These are phyloP conservation scores for Tilletiaria anomala DNA, from an alignment of 1,284 basidiomycete genomes.

Conservation along the genomic window DNA sequence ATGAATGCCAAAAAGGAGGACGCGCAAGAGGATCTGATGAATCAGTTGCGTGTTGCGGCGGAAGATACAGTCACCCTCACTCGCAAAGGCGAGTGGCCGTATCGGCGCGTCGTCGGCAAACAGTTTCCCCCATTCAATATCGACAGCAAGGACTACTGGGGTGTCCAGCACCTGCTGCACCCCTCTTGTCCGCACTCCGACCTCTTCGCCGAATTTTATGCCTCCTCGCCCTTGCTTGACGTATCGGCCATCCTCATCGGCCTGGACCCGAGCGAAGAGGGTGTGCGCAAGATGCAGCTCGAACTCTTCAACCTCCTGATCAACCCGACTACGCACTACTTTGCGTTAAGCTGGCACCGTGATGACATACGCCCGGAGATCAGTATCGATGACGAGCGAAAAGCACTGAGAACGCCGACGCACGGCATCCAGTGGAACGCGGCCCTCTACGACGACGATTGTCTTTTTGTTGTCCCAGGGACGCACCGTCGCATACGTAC, in stretches of 20 bases:
- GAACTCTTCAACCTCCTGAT: constrained; percentile 68
- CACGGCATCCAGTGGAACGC: constrained; percentile 73
- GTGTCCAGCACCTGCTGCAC: constrained; percentile 46
- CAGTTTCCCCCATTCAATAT: constrained; percentile 64
- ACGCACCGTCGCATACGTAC: constrained; percentile 54
- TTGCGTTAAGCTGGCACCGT: constrained; percentile 67
- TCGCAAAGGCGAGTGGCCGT: constrained; percentile 53
- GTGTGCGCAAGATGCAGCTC: constrained; percentile 33
- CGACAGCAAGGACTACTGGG: constrained; percentile 53
- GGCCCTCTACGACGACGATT: constrained; percentile 59
- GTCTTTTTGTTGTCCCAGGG: constrained; percentile 59
- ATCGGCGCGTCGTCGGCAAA: constrained; percentile 57
- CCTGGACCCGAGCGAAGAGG: not conserved
- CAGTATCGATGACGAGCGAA: constrained; percentile 51
- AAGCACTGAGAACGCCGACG: constrained; percentile 51
- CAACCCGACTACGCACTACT: constrained; percentile 54
- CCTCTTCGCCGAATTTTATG: constrained; percentile 16
- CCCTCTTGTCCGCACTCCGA: constrained; percentile 43
- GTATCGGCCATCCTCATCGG: constrained; percentile 14
- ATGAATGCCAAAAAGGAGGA: constrained; percentile 11
- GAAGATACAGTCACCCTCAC: constrained; percentile 49
- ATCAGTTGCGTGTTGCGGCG: constrained; percentile 47
- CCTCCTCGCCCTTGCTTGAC: constrained; percentile 11
- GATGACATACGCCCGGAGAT: constrained; percentile 59
- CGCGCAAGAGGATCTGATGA: constrained; percentile 42